phyloP scores from a whole-genome alignment of 2,329 filamentous ascomycete genomes.

The Sclerotinia nivalis region DNA sequence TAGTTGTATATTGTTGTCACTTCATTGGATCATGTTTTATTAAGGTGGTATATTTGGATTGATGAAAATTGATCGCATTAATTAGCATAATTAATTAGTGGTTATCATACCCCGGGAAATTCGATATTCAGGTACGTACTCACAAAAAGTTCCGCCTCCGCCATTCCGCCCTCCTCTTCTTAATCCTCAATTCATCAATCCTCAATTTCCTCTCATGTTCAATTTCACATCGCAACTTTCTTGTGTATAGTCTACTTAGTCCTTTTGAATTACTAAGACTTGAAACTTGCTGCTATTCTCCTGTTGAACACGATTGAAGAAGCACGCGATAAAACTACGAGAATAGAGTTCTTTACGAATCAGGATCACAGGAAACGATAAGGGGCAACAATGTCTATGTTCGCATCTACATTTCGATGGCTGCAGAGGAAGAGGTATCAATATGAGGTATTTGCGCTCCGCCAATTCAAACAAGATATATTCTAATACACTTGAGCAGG shows the following conservation, averaged over 20 bases:
- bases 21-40: neutral
- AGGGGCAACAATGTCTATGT: slow-evolving; percentile 38
- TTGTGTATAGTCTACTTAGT: neutral
- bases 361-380: slow-evolving; percentile 5
- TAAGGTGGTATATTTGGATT: neutral
- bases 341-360: neutral
- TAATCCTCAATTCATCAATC: neutral
- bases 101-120: slow-evolving; percentile 11
- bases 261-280: neutral
- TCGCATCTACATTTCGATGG: slow-evolving; percentile 67
- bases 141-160: slow-evolving; percentile 10
- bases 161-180: neutral
- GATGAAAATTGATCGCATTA: slow-evolving; percentile 9
- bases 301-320: neutral
- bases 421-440: slow-evolving; percentile 95
- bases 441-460: slow-evolving; percentile 61
- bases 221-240: neutral
- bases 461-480: neutral
- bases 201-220: neutral
- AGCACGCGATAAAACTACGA: neutral
- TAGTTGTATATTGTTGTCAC: neutral
- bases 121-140: slow-evolving; percentile 12
- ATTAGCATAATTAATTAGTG: slow-evolving; percentile 3
- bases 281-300: neutral
- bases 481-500: slow-evolving; percentile 78